Base-by-base conservation (phyloP, 805 yeast genomes). In the Ogataea pignaliae region DNA sequence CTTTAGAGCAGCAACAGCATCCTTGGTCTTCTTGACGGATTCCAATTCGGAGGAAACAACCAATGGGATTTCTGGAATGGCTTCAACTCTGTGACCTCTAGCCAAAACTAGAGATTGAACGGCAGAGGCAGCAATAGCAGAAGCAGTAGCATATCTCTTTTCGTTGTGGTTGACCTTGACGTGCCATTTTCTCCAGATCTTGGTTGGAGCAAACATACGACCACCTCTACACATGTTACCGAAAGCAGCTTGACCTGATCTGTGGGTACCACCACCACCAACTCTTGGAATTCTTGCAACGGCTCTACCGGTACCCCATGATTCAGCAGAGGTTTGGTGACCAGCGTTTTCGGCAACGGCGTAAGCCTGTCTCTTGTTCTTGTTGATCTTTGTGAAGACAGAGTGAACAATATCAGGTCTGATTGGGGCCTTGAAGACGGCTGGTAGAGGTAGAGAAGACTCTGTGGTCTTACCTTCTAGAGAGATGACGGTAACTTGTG, bases 141-240 rank as follows among this genome's bases (percentile, higher is more conserved):
- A 91, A 69, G 97, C 98, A 64, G 98, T 91, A 61, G 99, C 99
- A 78, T 90, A 93, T 79, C 98, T 90, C 85, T 91, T 91, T 82
- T 93, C 96, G 88, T 91, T 91, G 78, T 89, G 97, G 96, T 93
- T 93, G 70, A 93, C 96, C 85, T 90, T 93, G 70, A 93, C 95
- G 89, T 93, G 95, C 99, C 99, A 93, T 81, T 84, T 91, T 87
- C 99, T 89, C 99, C 99, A 93, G 77, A 96, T 90, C 85, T 93
- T 93, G 77, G 99, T 93, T 75, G 99, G 99, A 76, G 99, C 97
- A 71, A 93, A 93, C 98, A 93, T 93, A 79, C 99, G 96, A 82
- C 99, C 99, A 76, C 97, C 97, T 79, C 99, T 91, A 84, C 99
- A 93, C 99, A 93, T 93, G 93, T 93, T 93, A 85, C 99, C 99